Evolutionary conservation across 1,139 yeast species (phyloP).

Genomic region (Kodamaea suecica): DNA sequence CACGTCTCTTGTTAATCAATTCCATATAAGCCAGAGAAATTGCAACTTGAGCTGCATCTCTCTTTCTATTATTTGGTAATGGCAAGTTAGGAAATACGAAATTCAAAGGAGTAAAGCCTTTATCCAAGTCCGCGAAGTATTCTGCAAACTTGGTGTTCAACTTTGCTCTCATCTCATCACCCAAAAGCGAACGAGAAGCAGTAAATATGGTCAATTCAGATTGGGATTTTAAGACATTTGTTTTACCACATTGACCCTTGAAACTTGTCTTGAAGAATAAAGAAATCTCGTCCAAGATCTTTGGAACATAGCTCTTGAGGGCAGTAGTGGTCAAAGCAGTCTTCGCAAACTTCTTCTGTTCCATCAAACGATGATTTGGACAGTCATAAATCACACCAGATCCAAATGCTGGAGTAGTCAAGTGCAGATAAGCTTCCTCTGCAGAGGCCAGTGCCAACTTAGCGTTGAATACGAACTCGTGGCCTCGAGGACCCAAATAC

Average conservation of each 20-base stretch:
- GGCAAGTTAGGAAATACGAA: constrained; percentile 94
- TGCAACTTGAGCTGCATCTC: constrained; percentile 83
- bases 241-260: constrained; percentile 43
- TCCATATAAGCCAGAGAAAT: constrained; percentile 78
- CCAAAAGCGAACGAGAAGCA: constrained; percentile 86
- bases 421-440: constrained; percentile 89
- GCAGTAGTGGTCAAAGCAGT: constrained; percentile 82
- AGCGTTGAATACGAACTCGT: constrained; percentile 91
- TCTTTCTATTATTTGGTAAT: constrained; percentile 72
- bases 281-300: constrained; percentile 71
- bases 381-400: constrained; percentile 96
- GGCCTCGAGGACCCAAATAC: constrained; percentile 94
- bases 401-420: constrained; percentile 97
- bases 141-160: constrained; percentile 81
- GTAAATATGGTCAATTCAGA: constrained; percentile 95
- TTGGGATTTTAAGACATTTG: constrained; percentile 76
- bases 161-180: constrained; percentile 83
- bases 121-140: constrained; percentile 85
- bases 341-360: constrained; percentile 95
- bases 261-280: constrained; percentile 48
- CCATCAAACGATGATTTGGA: constrained; percentile 90
- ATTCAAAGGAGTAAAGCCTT: constrained; percentile 93
- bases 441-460: constrained; percentile 89
- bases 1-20: constrained; percentile 70
- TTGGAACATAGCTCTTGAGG: constrained; percentile 80